Percentiles rank a stretch among this genome's conserved stretches.
phyloP scores from a whole-genome alignment of 768 basidiomycete species.

The Tylopilus cervinicoccineus region DNA sequence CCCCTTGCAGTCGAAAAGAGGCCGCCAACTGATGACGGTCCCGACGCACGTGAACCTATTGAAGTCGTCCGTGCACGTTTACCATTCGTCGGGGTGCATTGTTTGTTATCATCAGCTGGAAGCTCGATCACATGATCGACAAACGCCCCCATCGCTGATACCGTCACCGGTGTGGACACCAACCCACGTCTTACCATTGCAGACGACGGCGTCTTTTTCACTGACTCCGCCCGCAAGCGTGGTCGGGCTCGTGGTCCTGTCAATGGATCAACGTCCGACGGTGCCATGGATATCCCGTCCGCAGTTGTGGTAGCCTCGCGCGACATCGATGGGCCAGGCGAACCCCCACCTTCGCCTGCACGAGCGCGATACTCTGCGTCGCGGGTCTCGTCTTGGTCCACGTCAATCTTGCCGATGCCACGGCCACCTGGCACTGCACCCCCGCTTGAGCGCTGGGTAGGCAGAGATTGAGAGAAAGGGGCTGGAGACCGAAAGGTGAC shows the following conservation, averaged over 20 bases:
- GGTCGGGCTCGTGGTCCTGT: background rate
- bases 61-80: background rate
- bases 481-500: background rate
- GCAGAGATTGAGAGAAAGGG: constrained; percentile 4
- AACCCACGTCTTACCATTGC: background rate
- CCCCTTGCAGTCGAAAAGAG: background rate
- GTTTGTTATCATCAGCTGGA: constrained; percentile 12
- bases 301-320: background rate
- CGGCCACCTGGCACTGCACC: constrained; percentile 30
- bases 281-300: constrained; percentile 1
- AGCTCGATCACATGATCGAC: constrained; percentile 23
- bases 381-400: constrained; percentile 20
- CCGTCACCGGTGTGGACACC: background rate
- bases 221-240: constrained; percentile 6
- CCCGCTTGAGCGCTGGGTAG: constrained; percentile 8
- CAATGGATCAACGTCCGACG: background rate
- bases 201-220: constrained; percentile 9
- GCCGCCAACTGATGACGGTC: constrained; percentile 2
- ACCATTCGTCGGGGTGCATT: background rate
- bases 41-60: background rate
- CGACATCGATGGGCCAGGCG: background rate
- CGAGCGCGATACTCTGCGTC: constrained; percentile 13
- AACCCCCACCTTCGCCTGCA: background rate
- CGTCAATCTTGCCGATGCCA: constrained; percentile 22
- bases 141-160: constrained; percentile 9